Evolutionary conservation across 345 rosid genomes (phyloP), one percentile per base, ranked within the genome.

Genomic region (Raphanus sativus): DNA sequence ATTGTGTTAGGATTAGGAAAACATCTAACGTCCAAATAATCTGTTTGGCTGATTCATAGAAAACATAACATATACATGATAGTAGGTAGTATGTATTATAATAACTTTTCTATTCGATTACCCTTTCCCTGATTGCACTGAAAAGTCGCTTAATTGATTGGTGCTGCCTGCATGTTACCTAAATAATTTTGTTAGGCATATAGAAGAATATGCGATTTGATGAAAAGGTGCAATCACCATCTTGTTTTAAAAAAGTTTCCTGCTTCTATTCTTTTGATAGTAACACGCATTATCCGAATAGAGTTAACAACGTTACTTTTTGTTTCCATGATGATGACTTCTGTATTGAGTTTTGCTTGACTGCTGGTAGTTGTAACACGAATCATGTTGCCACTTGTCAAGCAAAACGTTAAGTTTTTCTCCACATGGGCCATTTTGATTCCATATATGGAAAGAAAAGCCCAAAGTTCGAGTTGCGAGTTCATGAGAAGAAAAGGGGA

Each of bases 151-250:
- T 16, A 42, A 48, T n/a, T n/a, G 25, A 32, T 62, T 10, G 25
- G 55, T 15, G 10, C 26, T n/a, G 55, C 7, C n/a, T n/a, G 55
- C 17, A 48, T 62, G 24, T 2, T 30, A 62, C 50, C 15, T 45
- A 42, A 6, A 7, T 62, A 32, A 62, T 62, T 62, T 62, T 32
- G 15, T n/a, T n/a, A 48, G 54, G 52, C 28, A 36, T 36, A 38
- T 21, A 38, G 4, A 24, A 65, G 55, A 65, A 65, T 67, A 48
- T 48, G 38, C 40, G 4, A 8, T 48, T 28, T 48, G 65, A 56
- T 52, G 62, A 68, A 68, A 68, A 68, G 42, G 45, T 52, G 40
- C 8, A 34, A 48, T 67, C 64, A 56, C 73, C 17, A 54, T 30
- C 70, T 28, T 28, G 42, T 36, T 8, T 36, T 8, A 9, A 36